These are phyloP conservation scores for Erodium maritimum DNA, from an alignment of 345 rosid species.

Conservation along the genomic window DNA sequence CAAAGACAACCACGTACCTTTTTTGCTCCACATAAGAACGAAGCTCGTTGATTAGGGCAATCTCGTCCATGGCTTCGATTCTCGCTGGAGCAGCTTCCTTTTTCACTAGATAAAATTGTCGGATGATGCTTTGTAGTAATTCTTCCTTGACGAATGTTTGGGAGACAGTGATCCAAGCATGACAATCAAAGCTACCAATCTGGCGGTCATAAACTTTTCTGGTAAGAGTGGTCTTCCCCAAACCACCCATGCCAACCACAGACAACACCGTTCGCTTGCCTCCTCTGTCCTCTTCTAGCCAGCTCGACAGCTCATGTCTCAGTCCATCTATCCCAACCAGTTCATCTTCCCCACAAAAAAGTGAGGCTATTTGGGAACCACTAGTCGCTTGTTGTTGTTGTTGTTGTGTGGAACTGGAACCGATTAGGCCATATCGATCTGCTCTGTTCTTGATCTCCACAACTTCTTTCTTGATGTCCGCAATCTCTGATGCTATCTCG, in stretches of 20 bases:
- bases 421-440: neutral
- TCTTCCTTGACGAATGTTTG: neutral
- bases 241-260: no score
- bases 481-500: slow-evolving; percentile 6
- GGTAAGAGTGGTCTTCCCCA: slow-evolving; percentile 11
- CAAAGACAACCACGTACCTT: slow-evolving; percentile 7
- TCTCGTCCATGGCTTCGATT: neutral
- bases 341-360: slow-evolving; percentile 5
- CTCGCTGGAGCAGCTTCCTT: neutral
- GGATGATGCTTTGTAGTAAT: neutral
- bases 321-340: slow-evolving; percentile 4
- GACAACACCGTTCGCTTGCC: neutral
- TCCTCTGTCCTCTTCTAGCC: slow-evolving; percentile 1
- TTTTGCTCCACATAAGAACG: neutral
- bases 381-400: no score
- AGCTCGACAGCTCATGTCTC: neutral
- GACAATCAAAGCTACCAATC: neutral
- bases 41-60: neutral
- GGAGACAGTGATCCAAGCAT: slow-evolving; percentile 6
- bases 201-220: neutral
- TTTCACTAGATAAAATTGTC: neutral
- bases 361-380: neutral
- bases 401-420: neutral
- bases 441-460: slow-evolving; percentile 2
- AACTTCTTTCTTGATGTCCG: neutral